phyloP scores from a whole-genome alignment of 2,329 filamentous ascomycete genomes.

The Calonectria montana region DNA sequence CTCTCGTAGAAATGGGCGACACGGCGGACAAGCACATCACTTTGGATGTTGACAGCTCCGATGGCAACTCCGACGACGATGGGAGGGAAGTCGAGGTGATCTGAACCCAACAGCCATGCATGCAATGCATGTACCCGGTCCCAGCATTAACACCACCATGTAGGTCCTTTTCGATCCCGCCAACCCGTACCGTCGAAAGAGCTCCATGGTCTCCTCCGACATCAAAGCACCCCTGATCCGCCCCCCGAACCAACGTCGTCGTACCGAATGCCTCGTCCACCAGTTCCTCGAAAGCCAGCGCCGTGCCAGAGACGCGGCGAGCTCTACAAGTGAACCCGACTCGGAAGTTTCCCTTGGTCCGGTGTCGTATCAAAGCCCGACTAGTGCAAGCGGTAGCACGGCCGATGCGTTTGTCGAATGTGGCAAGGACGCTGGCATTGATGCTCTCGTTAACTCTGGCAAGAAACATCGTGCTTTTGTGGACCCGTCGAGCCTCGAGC shows the following conservation, averaged over 20 bases:
- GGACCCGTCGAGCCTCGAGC: slow-evolving; percentile 54
- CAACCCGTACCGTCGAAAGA: slow-evolving; percentile 73
- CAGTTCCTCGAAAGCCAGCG: slow-evolving; percentile 71
- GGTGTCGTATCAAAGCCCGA: slow-evolving; percentile 38
- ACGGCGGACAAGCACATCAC: slow-evolving; percentile 36
- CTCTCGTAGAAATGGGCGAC: slow-evolving; percentile 30
- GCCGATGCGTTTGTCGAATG: slow-evolving; percentile 27
- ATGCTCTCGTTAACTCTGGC: slow-evolving; percentile 30
- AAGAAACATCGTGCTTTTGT: slow-evolving; percentile 47
- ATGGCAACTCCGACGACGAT: slow-evolving; percentile 63
- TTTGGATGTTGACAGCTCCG: slow-evolving; percentile 50
- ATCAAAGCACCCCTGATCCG: slow-evolving; percentile 48
- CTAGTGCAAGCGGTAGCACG: slow-evolving; percentile 6
- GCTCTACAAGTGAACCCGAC: slow-evolving; percentile 41
- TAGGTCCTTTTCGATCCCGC: slow-evolving; percentile 72
- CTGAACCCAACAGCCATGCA: not conserved
- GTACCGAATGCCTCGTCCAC: slow-evolving; percentile 73
- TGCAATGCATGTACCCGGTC: not conserved
- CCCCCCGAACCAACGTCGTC: slow-evolving; percentile 37
- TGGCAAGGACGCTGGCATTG: slow-evolving; percentile 28
- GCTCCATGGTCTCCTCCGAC: slow-evolving; percentile 69
- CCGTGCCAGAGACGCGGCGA: slow-evolving; percentile 44
- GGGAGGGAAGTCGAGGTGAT: slow-evolving; percentile 62
- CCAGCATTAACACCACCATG: not conserved
- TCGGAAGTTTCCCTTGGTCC: slow-evolving; percentile 45